These are phyloP conservation scores for Tetraselmis striata DNA, from an alignment of 139 green algal genomes.

Conservation along the genomic window DNA sequence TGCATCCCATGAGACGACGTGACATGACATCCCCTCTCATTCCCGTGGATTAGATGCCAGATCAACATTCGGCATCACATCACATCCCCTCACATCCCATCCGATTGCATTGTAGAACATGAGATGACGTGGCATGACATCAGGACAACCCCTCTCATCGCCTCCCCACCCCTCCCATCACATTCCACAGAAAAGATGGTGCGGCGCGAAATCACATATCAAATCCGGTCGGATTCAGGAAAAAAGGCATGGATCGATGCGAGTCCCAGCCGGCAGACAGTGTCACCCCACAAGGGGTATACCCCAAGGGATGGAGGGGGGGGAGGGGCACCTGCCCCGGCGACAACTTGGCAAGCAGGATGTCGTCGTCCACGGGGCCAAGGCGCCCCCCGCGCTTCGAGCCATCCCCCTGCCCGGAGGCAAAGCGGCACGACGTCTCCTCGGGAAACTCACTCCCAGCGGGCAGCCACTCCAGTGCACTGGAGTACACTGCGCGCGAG, in stretches of 20 bases:
- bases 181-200: too few relatives aligned
- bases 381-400: conserved; percentile 7
- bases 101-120: not conserved
- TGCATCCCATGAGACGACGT: not conserved
- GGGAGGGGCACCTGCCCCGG: conserved; percentile 60
- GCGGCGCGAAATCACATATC: too few relatives aligned
- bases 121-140: not conserved
- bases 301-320: too few relatives aligned
- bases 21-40: not conserved
- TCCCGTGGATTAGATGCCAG: too few relatives aligned
- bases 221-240: too few relatives aligned
- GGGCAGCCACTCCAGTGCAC: conserved; percentile 74
- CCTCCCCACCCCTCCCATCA: not conserved
- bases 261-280: too few relatives aligned
- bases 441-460: conserved; percentile 78
- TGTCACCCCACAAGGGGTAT: too few relatives aligned
- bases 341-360: conserved; percentile 87
- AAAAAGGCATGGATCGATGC: too few relatives aligned
- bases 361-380: conserved; percentile 65
- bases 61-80: not conserved
- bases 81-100: not conserved
- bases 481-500: conserved; percentile 41
- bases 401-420: conserved; percentile 38
- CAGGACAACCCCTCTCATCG: too few relatives aligned
- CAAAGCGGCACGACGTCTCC: conserved; percentile 71